These are phyloP conservation scores for Cordyceps fumosorosea DNA, from an alignment of 2,329 filamentous ascomycete genomes.

Conservation along the genomic window DNA sequence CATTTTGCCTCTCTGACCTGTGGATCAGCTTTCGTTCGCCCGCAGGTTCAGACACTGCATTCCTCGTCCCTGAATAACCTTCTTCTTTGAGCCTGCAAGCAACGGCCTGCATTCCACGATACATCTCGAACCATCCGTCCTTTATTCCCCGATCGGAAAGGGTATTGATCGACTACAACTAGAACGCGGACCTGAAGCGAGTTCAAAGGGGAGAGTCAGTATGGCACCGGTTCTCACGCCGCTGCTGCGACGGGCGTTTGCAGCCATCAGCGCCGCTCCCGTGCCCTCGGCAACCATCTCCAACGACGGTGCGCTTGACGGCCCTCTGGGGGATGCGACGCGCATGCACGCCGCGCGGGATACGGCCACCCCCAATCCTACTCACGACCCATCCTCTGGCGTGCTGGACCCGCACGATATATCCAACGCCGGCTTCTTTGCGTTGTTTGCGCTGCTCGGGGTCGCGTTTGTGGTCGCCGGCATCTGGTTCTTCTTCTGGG, in stretches of 20 bases:
- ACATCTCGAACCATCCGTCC: not conserved
- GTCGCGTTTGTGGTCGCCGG: conserved; percentile 64
- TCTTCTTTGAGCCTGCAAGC: not conserved
- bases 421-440: conserved; percentile 68
- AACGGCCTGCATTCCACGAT: not conserved
- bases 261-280: not conserved
- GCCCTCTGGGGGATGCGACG: conserved; percentile 23
- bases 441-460: conserved; percentile 78
- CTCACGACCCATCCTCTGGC: conserved; percentile 37
- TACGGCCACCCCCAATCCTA: conserved; percentile 19
- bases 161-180: not conserved
- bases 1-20: not conserved
- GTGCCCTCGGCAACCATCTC: not conserved
- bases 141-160: not conserved
- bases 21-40: not conserved
- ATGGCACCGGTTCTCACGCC: conserved; percentile 11
- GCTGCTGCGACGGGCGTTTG: conserved; percentile 5
- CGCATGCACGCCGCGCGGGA: conserved; percentile 38
- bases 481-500: conserved; percentile 99
- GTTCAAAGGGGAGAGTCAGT: not conserved
- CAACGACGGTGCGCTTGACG: not conserved
- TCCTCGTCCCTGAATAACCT: not conserved
- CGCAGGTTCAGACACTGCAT: not conserved
- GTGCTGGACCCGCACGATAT: conserved; percentile 49
- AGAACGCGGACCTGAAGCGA: not conserved